A percentile compares a stretch with the other conserved stretches of the same genome.
phyloP scores from a whole-genome alignment of 2,329 filamentous ascomycete species.

The Pseudogymnoascus sp. region DNA sequence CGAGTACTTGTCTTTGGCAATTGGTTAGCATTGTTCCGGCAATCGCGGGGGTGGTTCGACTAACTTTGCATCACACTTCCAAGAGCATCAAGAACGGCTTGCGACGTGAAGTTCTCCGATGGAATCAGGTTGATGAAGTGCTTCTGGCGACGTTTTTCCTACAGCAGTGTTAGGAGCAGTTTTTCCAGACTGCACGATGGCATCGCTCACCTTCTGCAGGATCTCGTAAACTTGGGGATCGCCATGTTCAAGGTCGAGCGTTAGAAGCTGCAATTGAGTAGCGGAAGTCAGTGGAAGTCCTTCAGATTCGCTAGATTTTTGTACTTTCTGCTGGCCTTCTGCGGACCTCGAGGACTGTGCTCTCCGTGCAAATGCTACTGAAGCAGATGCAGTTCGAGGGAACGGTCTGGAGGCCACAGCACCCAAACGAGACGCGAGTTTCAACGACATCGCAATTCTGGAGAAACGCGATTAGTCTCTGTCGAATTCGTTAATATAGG shows the following conservation, averaged over 20 bases:
- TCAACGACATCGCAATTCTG: constrained; percentile 8
- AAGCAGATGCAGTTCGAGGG: constrained; percentile 5
- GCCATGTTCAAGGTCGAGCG: constrained; percentile 68
- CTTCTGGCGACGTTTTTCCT: constrained; percentile 95
- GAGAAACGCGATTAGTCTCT: constrained; percentile 3
- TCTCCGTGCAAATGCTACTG: constrained; percentile 6
- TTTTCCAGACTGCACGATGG: neutral
- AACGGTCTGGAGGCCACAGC: constrained; percentile 4
- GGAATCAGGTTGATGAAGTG: constrained; percentile 98
- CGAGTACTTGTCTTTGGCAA: constrained; percentile 77
- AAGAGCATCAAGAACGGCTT: constrained; percentile 82
- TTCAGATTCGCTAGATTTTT: constrained; percentile 1
- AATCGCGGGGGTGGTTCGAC: constrained; percentile 23
- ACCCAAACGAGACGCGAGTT: constrained; percentile 8
- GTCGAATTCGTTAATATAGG: constrained; percentile 3
- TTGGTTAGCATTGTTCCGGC: constrained; percentile 19
- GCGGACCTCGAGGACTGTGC: constrained; percentile 17
- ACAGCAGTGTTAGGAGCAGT: constrained; percentile 8
- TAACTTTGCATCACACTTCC: constrained; percentile 92
- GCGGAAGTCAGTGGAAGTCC: constrained; percentile 15
- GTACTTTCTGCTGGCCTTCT: constrained; percentile 53
- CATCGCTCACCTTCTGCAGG: constrained; percentile 65
- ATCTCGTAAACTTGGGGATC: constrained; percentile 84
- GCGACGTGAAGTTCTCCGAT: constrained; percentile 91
- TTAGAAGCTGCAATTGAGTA: constrained; percentile 54